Conservation (phyloP, 2,329 filamentous ascomycete genomes). For the Neonectria magnoliae region DNA sequence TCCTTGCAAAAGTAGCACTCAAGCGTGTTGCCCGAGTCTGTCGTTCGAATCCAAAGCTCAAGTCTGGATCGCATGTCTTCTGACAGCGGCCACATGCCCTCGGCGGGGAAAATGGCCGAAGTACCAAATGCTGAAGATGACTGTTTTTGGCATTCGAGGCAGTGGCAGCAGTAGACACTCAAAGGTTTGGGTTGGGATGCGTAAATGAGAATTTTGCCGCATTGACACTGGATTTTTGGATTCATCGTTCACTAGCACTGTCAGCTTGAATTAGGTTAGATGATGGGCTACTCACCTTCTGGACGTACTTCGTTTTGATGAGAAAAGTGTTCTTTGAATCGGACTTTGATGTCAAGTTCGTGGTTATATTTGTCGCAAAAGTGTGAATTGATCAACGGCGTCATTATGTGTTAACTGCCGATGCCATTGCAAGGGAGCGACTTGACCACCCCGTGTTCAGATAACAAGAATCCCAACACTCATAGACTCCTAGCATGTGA, state of each 20-base stretch:
- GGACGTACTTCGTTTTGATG: no score
- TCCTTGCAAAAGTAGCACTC: conserved; percentile 55
- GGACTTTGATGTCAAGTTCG: no score
- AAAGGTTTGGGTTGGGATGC: conserved; percentile 48
- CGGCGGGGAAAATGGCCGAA: conserved; percentile 54
- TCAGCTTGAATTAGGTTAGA: background rate
- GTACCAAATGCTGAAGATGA: conserved; percentile 58
- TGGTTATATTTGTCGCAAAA: no score
- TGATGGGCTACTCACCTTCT: background rate
- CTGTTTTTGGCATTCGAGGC: conserved; percentile 57
- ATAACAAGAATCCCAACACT: background rate
- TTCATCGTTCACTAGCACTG: conserved; percentile 28
- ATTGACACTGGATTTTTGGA: conserved; percentile 50
- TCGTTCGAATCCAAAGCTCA: conserved; percentile 50
- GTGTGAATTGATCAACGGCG: no score
- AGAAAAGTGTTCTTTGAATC: no score
- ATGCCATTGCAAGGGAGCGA: background rate
- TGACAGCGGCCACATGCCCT: conserved; percentile 53
- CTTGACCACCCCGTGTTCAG: background rate
- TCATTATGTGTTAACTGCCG: no score
- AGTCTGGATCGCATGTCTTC: conserved; percentile 46
- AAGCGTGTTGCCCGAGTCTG: conserved; percentile 53
- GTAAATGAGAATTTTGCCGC: conserved; percentile 50
- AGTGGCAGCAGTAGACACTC: conserved; percentile 57
- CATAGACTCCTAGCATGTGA: background rate